phyloP scores from a whole-genome alignment of 2,329 filamentous ascomycete genomes.

The Colletotrichum orchidophilum region DNA sequence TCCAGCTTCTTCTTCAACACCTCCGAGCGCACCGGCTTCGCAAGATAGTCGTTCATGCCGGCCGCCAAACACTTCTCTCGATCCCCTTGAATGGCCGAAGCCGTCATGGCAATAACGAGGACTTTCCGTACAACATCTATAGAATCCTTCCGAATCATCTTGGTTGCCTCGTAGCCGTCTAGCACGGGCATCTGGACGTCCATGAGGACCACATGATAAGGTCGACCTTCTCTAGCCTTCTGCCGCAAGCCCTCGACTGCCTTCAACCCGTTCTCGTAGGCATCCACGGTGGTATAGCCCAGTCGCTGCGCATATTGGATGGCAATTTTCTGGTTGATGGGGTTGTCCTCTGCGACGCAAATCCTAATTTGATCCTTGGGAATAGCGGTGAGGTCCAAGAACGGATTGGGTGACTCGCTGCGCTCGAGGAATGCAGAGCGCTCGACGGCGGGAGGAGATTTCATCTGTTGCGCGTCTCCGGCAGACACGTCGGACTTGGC shows the following conservation, averaged over 20 bases:
- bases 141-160: constrained; percentile 79
- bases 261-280: constrained; percentile 89
- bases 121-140: constrained; percentile 82
- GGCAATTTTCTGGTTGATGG: constrained; percentile 93
- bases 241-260: constrained; percentile 86
- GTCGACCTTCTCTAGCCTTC: constrained; percentile 74
- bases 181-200: constrained; percentile 96
- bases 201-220: constrained; percentile 94
- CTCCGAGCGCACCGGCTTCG: constrained; percentile 92
- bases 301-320: constrained; percentile 89
- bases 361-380: constrained; percentile 83
- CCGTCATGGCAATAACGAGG: constrained; percentile 97
- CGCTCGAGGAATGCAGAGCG: constrained; percentile 48
- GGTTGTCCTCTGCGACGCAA: constrained; percentile 94
- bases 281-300: constrained; percentile 82
- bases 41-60: constrained; percentile 97
- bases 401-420: constrained; percentile 52
- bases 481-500: constrained; percentile 70
- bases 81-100: constrained; percentile 92
- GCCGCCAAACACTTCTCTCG: constrained; percentile 94
- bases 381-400: constrained; percentile 76
- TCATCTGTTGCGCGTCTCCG: constrained; percentile 59
- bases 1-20: constrained; percentile 85
- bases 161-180: constrained; percentile 92
- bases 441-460: constrained; percentile 47